phyloP scores from a whole-genome alignment of 176 grass and related monocot genomes.

The Ensete glaucum region DNA sequence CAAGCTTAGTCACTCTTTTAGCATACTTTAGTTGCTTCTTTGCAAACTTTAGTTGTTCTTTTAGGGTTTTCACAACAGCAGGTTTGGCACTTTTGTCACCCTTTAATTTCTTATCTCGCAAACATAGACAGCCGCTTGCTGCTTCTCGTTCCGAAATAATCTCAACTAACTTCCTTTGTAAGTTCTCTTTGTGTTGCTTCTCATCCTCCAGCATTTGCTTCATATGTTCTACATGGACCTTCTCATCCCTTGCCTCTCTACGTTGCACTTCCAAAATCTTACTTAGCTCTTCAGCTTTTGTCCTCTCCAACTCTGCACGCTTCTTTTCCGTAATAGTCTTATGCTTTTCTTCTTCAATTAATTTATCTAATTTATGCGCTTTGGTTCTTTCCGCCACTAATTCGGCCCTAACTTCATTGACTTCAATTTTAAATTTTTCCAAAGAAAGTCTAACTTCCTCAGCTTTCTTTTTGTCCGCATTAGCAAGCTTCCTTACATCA shows the following conservation, averaged over 20 bases:
- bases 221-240: slow-evolving; percentile 36
- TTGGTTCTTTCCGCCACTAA: slow-evolving; percentile 40
- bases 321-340: slow-evolving; percentile 60
- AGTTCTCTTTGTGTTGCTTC: slow-evolving; percentile 44
- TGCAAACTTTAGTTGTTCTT: slow-evolving; percentile 87
- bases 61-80: slow-evolving; percentile 56
- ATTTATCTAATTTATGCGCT: slow-evolving; percentile 31
- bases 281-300: slow-evolving; percentile 49
- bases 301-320: slow-evolving; percentile 45
- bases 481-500: slow-evolving; percentile 40
- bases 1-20: slow-evolving; percentile 54
- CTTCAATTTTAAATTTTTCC: slow-evolving; percentile 65
- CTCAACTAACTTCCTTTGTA: slow-evolving; percentile 25
- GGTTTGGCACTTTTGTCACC: slow-evolving; percentile 23
- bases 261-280: slow-evolving; percentile 41
- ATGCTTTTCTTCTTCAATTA: slow-evolving; percentile 57
- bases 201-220: slow-evolving; percentile 56
- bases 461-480: slow-evolving; percentile 52
- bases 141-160: background rate
- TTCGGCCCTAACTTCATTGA: slow-evolving; percentile 41
- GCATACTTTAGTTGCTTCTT: slow-evolving; percentile 66
- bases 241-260: slow-evolving; percentile 48
- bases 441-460: slow-evolving; percentile 38
- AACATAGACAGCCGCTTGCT: slow-evolving; percentile 2
- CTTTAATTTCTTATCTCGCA: slow-evolving; percentile 1